Percentiles rank a stretch among this genome's conserved stretches.
phyloP scores from a whole-genome alignment of 169 alveolate genomes.

The Prorocentrum cordatum region DNA sequence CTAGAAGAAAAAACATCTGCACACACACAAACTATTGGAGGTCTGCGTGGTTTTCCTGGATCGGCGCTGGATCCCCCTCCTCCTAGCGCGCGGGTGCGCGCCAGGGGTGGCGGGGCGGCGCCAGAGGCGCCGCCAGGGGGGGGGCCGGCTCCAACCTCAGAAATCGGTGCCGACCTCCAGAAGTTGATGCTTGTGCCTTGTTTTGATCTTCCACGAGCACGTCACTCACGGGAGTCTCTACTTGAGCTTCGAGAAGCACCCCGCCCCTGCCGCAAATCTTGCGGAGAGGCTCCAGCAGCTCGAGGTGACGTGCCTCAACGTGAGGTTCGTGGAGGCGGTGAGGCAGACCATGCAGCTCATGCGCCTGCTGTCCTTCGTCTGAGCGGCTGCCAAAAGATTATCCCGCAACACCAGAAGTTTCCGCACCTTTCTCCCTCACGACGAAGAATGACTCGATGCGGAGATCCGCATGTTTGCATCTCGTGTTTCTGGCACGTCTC shows the following conservation, averaged over 20 bases:
- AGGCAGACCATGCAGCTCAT: constrained; percentile 63
- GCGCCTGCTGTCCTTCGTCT: constrained; percentile 45
- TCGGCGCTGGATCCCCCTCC: no score
- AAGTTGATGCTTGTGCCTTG: neutral
- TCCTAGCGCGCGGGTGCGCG: no score
- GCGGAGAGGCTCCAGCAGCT: constrained; percentile 28
- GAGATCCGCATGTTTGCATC: no score
- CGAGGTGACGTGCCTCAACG: constrained; percentile 34
- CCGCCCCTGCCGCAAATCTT: constrained; percentile 6
- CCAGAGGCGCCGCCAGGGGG: neutral
- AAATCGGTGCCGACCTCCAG: neutral
- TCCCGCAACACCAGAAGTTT: no score
- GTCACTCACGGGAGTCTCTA: constrained; percentile 34
- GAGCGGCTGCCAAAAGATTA: no score
- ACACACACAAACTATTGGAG: neutral
- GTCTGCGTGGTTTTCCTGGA: no score
- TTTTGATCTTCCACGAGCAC: neutral
- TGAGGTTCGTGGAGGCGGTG: constrained; percentile 60
- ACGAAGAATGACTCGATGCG: no score
- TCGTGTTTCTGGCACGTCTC: no score
- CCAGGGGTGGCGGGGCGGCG: neutral
- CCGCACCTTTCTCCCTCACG: no score
- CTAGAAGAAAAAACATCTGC: neutral
- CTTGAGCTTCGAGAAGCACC: constrained; percentile 49
- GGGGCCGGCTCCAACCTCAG: neutral